Evolutionary conservation across 352 stramenopile species (phyloP).

Genomic region (Globisporangium heterothallicum): DNA sequence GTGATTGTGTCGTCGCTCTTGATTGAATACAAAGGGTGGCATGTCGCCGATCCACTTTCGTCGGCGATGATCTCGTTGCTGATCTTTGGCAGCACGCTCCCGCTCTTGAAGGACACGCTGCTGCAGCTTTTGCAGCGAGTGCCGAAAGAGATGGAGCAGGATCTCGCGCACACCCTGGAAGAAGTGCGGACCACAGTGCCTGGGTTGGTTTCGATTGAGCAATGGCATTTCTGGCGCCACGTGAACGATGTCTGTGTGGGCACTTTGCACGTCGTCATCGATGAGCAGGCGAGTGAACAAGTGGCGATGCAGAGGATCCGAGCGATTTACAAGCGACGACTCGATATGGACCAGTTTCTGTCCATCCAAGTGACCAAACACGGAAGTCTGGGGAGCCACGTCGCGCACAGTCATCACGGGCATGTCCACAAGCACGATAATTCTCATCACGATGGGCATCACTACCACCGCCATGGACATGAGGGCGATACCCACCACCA

Average conservation of each 20-base stretch:
- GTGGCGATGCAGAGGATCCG: conserved; percentile 41
- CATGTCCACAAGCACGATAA: conserved; percentile 9
- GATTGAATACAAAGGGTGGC: conserved; percentile 80
- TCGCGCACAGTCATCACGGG: conserved; percentile 17
- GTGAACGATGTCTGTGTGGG: conserved; percentile 53
- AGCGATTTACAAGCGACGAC: conserved; percentile 38
- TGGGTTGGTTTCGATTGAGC: conserved; percentile 38
- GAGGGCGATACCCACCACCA: conserved; percentile 18
- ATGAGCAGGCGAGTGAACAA: conserved; percentile 42
- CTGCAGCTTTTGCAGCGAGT: conserved; percentile 69
- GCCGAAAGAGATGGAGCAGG: conserved; percentile 42
- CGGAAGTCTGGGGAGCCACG: conserved; percentile 12
- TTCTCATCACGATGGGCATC: conserved; percentile 13
- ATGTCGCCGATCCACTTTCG: conserved; percentile 77
- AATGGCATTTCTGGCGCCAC: conserved; percentile 79
- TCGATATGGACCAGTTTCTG: conserved; percentile 43
- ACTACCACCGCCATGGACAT: no score
- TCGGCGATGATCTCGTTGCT: conserved; percentile 81
- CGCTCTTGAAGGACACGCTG: conserved; percentile 69
- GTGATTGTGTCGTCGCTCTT: conserved; percentile 87
- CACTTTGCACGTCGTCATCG: conserved; percentile 54
- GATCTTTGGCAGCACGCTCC: conserved; percentile 79
- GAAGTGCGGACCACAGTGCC: conserved; percentile 40
- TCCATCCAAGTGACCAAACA: conserved; percentile 59
- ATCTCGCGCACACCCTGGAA: conserved; percentile 37